phyloP scores from a whole-genome alignment of 177 flowering plant species.

The Telopea speciosissima region DNA sequence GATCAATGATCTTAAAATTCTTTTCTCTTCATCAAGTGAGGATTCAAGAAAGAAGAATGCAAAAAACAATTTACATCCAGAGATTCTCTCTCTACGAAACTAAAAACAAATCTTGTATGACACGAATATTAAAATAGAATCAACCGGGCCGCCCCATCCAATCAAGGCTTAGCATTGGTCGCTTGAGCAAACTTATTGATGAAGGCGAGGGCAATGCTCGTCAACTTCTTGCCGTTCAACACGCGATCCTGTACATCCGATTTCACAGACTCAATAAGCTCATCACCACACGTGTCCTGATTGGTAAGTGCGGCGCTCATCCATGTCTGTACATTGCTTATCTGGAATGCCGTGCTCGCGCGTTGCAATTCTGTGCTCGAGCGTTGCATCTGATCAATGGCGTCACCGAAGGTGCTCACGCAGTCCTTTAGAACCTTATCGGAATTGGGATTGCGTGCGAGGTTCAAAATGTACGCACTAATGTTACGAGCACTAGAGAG shows the following conservation, averaged over 20 bases:
- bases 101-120: too few species aligned
- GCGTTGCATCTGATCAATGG: constrained; percentile 57
- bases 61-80: too few species aligned
- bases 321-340: constrained; percentile 89
- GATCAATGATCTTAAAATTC: too few species aligned
- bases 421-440: constrained; percentile 46
- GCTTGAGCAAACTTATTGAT: constrained; percentile 40
- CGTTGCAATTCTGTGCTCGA: constrained; percentile 70
- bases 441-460: constrained; percentile 29
- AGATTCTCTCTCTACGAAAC: too few species aligned
- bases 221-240: constrained; percentile 34
- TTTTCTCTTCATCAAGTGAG: too few species aligned
- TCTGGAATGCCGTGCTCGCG: too few species aligned
- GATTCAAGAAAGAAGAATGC: too few species aligned
- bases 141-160: not conserved
- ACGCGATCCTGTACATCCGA: constrained; percentile 33
- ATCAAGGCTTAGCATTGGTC: too few species aligned
- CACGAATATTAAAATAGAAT: not conserved
- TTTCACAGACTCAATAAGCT: too few species aligned
- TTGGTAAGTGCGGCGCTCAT: constrained; percentile 90
- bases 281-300: constrained; percentile 73
- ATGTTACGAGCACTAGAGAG: constrained; percentile 34
- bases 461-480: constrained; percentile 35
- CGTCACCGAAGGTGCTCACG: constrained; percentile 48
- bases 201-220: constrained; percentile 80